These are phyloP conservation scores for Podospora tetraspora DNA, from an alignment of 495 filamentous ascomycete species.

Conservation along the genomic window DNA sequence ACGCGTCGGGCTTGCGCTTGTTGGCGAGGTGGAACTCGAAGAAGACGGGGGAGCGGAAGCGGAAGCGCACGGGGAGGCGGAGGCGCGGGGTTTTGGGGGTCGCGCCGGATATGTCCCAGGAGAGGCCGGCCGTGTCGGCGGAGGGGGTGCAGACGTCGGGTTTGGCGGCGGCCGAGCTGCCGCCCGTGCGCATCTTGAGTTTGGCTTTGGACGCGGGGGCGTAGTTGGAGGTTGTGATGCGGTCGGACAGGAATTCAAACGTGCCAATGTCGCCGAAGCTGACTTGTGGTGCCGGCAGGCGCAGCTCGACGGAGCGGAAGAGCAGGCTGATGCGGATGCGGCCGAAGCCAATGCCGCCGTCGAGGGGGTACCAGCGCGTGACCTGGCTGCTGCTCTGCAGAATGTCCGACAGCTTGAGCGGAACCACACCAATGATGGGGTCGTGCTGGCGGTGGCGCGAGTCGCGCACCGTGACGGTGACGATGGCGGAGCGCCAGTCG, in stretches of 20 bases:
- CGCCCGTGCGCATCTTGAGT: constrained; percentile 77
- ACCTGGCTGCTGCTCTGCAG: constrained; percentile 81
- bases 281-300: constrained; percentile 71
- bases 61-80: constrained; percentile 80
- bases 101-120: constrained; percentile 59
- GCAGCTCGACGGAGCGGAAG: constrained; percentile 79
- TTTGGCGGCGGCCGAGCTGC: constrained; percentile 66
- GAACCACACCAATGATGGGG: constrained; percentile 86
- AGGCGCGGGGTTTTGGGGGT: constrained; percentile 47
- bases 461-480: constrained; percentile 84
- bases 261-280: constrained; percentile 88
- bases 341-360: constrained; percentile 68
- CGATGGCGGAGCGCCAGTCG: constrained; percentile 82
- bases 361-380: constrained; percentile 54
- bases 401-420: constrained; percentile 79
- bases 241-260: constrained; percentile 73
- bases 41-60: constrained; percentile 81
- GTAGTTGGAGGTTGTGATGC: constrained; percentile 55
- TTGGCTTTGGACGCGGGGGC: constrained; percentile 62
- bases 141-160: constrained; percentile 51
- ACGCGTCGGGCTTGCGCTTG: constrained; percentile 63
- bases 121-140: constrained; percentile 51
- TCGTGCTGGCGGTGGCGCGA: constrained; percentile 86
- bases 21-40: constrained; percentile 73
- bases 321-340: constrained; percentile 84